Base-by-base conservation (phyloP, 1,139 yeast genomes). In the Pichia sp. region DNA sequence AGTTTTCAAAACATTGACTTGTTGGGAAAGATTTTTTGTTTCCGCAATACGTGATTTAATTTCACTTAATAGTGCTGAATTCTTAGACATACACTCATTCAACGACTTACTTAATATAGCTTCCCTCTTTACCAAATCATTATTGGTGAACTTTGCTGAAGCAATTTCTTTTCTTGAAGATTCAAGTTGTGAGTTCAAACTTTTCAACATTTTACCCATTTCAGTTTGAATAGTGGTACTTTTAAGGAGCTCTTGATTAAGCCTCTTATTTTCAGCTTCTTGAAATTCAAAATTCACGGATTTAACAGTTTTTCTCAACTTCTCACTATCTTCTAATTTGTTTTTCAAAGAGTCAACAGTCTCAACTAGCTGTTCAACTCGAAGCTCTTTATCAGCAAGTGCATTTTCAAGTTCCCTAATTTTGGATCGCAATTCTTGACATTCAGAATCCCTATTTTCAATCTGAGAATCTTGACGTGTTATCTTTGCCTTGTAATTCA, bases 181-280 rank as follows among this genome's bases (percentile, higher is more conserved):
- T 47, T 83, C 88, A 40, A 77, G 62, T 46, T 81, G 83, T 49
- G 79, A 71, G 36, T 74, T 75, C 30, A 79, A 60, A 36, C 74
- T 74, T 42, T 82, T 78, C 50, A 79, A 69, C 41, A 77, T 81
- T 52, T 79, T 82, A 43, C 78, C 75, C 41, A 83, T 60, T 26
- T 73, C 75, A 0, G 85, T 75, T 61, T 83, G 91, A 33, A 67
- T 69, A 51, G 77, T 76, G 60, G 79, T 68, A 49, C 73, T 71
- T 49, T 70, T 71, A 30, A 69, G 67, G 33, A 85, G 60, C 38
- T 82, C 85, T 26, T 69, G 68, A 44, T 76, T 75, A 46, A 85
- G 62, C 34, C 68, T 64, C 40, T 74, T 69, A 44, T 85, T 70
- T 53, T 84, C 88, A 25, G 69, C 70, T 41, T 72, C 73, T 45